Conservation (phyloP, 2,329 filamentous ascomycete species). For the Pseudogymnoascus sp. region DNA sequence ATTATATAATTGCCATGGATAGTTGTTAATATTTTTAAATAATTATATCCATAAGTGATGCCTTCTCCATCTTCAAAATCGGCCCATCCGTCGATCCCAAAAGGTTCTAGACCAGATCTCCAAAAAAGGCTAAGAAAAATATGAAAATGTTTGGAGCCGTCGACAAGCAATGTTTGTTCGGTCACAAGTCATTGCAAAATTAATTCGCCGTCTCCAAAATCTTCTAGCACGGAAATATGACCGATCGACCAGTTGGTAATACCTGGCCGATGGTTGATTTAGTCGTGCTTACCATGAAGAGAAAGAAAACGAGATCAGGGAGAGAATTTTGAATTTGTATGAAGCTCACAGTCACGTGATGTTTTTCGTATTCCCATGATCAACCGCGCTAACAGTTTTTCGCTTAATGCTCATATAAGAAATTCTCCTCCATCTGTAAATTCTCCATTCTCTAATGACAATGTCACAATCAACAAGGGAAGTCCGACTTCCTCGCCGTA, state of each 20-base stretch:
- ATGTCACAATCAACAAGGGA: not conserved
- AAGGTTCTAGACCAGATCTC: not conserved
- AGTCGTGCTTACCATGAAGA: constrained; percentile 21
- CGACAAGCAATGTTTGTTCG: not conserved
- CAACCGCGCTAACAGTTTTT: constrained; percentile 10
- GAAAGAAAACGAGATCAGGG: constrained; percentile 8
- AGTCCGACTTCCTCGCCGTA: not conserved
- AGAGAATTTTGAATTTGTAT: not conserved
- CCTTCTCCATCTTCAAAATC: not conserved
- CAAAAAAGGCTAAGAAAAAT: not conserved
- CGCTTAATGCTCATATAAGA: constrained; percentile 8
- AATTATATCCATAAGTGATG: not conserved
- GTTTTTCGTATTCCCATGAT: not conserved
- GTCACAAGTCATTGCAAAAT: not conserved
- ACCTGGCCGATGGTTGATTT: constrained; percentile 24
- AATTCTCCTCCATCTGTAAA: not conserved
- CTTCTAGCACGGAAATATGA: constrained; percentile 26
- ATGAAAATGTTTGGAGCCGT: constrained; percentile 4
- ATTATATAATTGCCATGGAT: not conserved
- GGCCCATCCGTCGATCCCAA: not conserved
- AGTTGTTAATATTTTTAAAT: not conserved
- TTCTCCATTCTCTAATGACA: not conserved
- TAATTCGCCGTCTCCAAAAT: not conserved
- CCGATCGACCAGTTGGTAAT: constrained; percentile 21
- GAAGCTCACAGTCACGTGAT: not conserved